Evolutionary conservation across 805 yeast species (phyloP).

Genomic region (Candida piceae): DNA sequence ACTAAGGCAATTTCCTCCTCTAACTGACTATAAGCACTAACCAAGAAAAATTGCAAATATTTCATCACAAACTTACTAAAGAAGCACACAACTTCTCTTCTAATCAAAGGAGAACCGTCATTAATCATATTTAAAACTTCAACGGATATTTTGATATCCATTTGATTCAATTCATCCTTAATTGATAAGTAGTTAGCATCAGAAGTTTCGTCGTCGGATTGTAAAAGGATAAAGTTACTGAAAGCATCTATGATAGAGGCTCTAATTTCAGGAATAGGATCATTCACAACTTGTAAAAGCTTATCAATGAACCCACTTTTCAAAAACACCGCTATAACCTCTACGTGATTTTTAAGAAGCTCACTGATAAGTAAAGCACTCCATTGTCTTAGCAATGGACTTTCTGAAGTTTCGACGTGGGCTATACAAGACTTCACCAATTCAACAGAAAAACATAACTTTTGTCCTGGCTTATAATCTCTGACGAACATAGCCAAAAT

Average conservation of each 20-base stretch:
- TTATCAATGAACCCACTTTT: conserved; percentile 58
- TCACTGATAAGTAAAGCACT: conserved; percentile 74
- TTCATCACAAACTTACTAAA: conserved; percentile 68
- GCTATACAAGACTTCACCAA: conserved; percentile 61
- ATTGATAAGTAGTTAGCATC: conserved; percentile 21
- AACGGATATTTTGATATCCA: conserved; percentile 66
- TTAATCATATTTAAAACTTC: conserved; percentile 62
- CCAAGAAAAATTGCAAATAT: conserved; percentile 70
- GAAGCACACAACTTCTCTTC: conserved; percentile 78
- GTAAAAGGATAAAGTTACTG: conserved; percentile 50
- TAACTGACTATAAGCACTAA: conserved; percentile 79
- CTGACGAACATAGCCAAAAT: conserved; percentile 80
- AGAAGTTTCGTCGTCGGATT: conserved; percentile 37
- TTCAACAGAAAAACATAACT: conserved; percentile 70
- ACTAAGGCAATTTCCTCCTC: conserved; percentile 71
- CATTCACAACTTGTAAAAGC: conserved; percentile 57
- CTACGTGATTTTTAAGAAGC: conserved; percentile 65
- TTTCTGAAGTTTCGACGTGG: conserved; percentile 67
- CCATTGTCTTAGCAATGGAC: conserved; percentile 91
- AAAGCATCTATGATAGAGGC: conserved; percentile 76
- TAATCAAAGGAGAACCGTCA: conserved; percentile 86
- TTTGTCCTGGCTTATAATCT: conserved; percentile 75
- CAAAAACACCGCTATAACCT: conserved; percentile 67
- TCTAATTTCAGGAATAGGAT: conserved; percentile 94
- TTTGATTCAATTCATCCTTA: conserved; percentile 48